These are phyloP conservation scores for Beauveria sp. DNA, from an alignment of 2,329 filamentous ascomycete species.

Conservation along the genomic window DNA sequence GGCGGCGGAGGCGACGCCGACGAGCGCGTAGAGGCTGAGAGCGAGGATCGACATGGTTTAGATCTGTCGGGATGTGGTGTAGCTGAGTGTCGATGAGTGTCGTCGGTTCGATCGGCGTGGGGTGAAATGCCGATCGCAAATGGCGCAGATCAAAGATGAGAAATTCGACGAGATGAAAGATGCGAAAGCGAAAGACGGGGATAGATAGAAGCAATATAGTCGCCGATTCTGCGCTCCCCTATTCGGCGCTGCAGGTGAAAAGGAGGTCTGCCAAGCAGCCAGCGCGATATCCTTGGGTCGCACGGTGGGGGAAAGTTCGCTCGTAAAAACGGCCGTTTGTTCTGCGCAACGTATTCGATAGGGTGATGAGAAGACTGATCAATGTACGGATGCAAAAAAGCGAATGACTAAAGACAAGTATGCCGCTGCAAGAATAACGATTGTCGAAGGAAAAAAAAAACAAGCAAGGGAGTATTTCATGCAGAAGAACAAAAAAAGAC, in stretches of 20 bases:
- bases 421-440: not conserved
- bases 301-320: not conserved
- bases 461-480: not conserved
- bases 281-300: not conserved
- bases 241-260: not conserved
- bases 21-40: slow-evolving; percentile 15
- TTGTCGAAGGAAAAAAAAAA: not conserved
- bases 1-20: slow-evolving; percentile 20
- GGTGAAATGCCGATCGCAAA: not conserved
- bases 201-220: too few relatives aligned
- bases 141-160: not conserved
- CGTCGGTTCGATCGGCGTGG: not conserved
- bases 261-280: slow-evolving; percentile 1
- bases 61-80: not conserved
- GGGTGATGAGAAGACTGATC: too few relatives aligned
- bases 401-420: not conserved
- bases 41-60: not conserved
- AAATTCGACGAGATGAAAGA: not conserved
- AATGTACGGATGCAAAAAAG: not conserved
- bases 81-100: not conserved
- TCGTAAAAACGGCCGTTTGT: not conserved
- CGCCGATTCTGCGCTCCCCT: not conserved
- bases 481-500: not conserved
- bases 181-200: not conserved
- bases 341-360: not conserved